Conservation (phyloP, 495 filamentous ascomycete genomes). For the Penicillium cinerascens region DNA sequence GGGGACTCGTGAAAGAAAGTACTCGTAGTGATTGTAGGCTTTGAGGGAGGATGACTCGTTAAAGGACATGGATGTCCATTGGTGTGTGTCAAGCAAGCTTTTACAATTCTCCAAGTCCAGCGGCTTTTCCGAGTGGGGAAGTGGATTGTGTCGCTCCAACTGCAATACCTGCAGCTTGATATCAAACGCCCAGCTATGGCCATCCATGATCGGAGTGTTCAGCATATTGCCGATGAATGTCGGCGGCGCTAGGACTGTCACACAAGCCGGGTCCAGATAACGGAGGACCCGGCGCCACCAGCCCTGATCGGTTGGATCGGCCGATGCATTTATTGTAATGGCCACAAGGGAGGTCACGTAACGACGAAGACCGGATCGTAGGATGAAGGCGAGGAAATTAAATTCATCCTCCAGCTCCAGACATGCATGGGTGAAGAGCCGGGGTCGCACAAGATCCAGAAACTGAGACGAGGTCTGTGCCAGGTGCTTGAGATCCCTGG, state of each 20-base stretch:
- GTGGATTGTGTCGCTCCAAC: constrained; percentile 16
- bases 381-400: constrained; percentile 28
- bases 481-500: constrained; percentile 33
- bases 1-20: constrained; percentile 37
- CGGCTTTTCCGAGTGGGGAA: not conserved
- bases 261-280: constrained; percentile 26
- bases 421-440: constrained; percentile 33
- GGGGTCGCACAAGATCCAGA: constrained; percentile 27
- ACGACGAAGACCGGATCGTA: constrained; percentile 19
- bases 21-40: constrained; percentile 45
- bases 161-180: constrained; percentile 34
- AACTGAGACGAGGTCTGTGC: constrained; percentile 25
- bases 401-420: constrained; percentile 27
- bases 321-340: constrained; percentile 6
- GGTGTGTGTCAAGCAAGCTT: constrained; percentile 21
- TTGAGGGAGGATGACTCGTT: constrained; percentile 42
- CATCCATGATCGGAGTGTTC: constrained; percentile 26
- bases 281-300: constrained; percentile 35
- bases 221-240: constrained; percentile 29
- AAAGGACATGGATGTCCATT: constrained; percentile 36
- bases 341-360: constrained; percentile 35
- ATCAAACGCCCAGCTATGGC: constrained; percentile 41
- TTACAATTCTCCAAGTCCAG: constrained; percentile 11
- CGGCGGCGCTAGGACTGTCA: constrained; percentile 38
- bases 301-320: constrained; percentile 14